A percentile compares a stretch with the other conserved stretches of the same genome.
Evolutionary conservation across 140 eudicot species (phyloP).

Genomic region (Ambrosia hybrid): DNA sequence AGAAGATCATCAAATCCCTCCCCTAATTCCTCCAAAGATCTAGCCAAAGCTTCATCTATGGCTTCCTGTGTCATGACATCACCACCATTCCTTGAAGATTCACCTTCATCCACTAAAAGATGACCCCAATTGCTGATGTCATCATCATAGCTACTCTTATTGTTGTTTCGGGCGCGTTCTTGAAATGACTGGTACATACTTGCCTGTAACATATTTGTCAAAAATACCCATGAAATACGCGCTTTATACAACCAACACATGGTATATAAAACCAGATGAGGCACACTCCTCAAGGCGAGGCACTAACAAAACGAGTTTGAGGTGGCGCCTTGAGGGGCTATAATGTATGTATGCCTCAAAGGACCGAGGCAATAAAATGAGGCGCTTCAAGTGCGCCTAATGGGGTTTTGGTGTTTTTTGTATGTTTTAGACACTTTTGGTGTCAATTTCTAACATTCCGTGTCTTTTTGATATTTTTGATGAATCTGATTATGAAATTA

Average conservation of each 20-base stretch:
- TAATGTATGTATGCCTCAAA: no score
- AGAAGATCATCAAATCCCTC: constrained; percentile 57
- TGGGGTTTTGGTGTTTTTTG: no score
- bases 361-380: no score
- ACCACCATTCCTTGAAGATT: constrained; percentile 40
- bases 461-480: no score
- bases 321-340: no score
- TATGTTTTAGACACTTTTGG: no score
- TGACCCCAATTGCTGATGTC: constrained; percentile 33
- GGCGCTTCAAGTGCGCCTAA: no score
- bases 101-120: constrained; percentile 45
- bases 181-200: constrained; percentile 60
- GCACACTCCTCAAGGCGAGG: no score
- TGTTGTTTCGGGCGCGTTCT: constrained; percentile 39
- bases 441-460: no score
- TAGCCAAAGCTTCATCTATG: constrained; percentile 85
- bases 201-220: constrained; percentile 41
- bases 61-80: constrained; percentile 53
- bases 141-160: constrained; percentile 15
- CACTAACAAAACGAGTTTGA: no score
- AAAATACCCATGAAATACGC: not conserved
- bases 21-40: constrained; percentile 76
- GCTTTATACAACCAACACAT: not conserved
- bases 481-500: no score
- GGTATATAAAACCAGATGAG: no score